Evolutionary conservation across 2,329 filamentous ascomycete species (phyloP), one percentile per base, ranked within the genome.

Genomic region (Sporothrix dimorphospora): DNA sequence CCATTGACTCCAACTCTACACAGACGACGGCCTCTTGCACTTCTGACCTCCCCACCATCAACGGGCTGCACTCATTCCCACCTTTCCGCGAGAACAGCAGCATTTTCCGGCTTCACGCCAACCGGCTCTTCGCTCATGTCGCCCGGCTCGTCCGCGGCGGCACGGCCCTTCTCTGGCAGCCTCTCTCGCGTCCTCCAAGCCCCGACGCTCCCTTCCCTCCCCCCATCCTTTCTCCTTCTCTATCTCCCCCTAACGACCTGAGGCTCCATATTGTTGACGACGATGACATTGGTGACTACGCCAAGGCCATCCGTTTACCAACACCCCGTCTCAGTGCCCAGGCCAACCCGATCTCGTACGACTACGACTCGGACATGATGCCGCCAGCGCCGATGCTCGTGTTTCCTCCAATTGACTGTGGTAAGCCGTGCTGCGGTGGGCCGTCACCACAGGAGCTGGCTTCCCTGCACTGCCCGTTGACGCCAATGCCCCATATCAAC

Each of bases 141-240:
- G 34, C 66, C n/a, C 34, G 66, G 30, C 67, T 70, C 24, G 42
- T 61, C 55, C 38, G 59, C 19, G 38, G 59, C 59, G 59, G 59
- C 38, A 45, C 38, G 59, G 59, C 59, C 4, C 38, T 65, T 8
- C 38, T 65, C 59, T 65, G 40, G 38, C 59, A 45, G 59, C 16
- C 38, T 24, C 9, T 42, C 40, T n/a, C 42, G 27, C 4, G 4
- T 49, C 24, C 16, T 27, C 5, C 27, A 4, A 21, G 16, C 21
- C 38, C 40, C 9, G 21, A 5, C 38, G 14, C 59, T 7, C 14
- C 59, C 11, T 27, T 12, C 21, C 21, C 30, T 7, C 12, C 51
- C 30, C 34, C 14, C 2, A 27, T 59, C 30, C 30, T 59, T 11
- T 21, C 30, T 21, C 38, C 19, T 21, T 12, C 30, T 38, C 30